Evolutionary conservation across 2,329 filamentous ascomycete species (phyloP).

Genomic region (Shiraia bambusicola): DNA sequence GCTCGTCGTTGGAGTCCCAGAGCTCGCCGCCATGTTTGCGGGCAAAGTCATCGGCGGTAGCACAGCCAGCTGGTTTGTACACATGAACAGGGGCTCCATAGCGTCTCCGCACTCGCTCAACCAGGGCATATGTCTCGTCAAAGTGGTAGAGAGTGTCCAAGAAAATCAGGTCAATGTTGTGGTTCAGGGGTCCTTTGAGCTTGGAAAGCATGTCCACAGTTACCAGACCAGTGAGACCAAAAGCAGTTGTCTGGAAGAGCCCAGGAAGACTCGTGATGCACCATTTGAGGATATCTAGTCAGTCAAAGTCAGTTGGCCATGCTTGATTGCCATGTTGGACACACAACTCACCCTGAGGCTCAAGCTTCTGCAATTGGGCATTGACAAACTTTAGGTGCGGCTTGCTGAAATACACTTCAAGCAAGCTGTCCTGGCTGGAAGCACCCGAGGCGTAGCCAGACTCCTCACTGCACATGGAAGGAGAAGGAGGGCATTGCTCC

Average conservation of each 20-base stretch:
- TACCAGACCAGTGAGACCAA: conserved; percentile 54
- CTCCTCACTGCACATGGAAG: conserved; percentile 54
- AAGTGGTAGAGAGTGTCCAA: conserved; percentile 58
- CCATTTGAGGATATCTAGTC: conserved; percentile 81
- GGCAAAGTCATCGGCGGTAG: conserved; percentile 76
- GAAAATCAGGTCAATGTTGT: conserved; percentile 55
- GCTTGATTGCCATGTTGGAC: neutral
- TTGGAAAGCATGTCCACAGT: conserved; percentile 71
- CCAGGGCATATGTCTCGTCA: conserved; percentile 52
- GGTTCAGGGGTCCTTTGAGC: conserved; percentile 62
- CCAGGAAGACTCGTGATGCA: conserved; percentile 86
- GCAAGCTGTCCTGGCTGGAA: conserved; percentile 64
- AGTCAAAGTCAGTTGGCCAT: conserved; percentile 24
- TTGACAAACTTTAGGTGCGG: conserved; percentile 90
- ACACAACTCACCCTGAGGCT: conserved; percentile 64
- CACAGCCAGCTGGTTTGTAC: conserved; percentile 79
- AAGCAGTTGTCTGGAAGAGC: conserved; percentile 63
- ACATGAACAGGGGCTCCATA: conserved; percentile 84
- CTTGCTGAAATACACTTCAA: conserved; percentile 81
- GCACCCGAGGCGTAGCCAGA: conserved; percentile 81
- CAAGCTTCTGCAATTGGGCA: conserved; percentile 80
- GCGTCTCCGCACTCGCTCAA: conserved; percentile 68
- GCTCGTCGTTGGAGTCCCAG: conserved; percentile 82
- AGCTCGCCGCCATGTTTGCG: conserved; percentile 76
- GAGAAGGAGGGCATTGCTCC: conserved; percentile 29